Evolutionary conservation across 2,329 filamentous ascomycete genomes (phyloP).

Genomic region (Fusarium aywerte): DNA sequence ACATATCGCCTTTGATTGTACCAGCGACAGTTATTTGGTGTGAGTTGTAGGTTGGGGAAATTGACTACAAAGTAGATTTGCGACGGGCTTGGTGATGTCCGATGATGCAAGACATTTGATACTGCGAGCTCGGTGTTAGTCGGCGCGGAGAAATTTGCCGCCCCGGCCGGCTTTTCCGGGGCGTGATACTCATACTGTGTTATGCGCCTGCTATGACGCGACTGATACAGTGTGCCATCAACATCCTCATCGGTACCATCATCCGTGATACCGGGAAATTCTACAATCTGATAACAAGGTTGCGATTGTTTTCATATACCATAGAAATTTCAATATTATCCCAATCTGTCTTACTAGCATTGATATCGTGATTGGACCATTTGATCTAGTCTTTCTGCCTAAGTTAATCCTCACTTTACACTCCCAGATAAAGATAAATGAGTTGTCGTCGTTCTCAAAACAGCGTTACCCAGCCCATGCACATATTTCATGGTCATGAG

Average conservation of each 20-base stretch:
- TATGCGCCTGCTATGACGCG: accelerated
- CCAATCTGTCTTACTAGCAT: background rate
- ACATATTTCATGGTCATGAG: no score
- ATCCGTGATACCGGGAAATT: constrained; percentile 24
- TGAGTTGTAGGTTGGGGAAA: constrained; percentile 41
- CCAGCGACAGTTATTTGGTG: constrained; percentile 54
- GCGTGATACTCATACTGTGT: constrained; percentile 2
- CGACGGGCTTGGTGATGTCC: constrained; percentile 33
- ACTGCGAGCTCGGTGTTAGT: constrained; percentile 49
- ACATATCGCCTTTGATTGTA: constrained; percentile 62
- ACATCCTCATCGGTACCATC: background rate
- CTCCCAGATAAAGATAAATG: no score
- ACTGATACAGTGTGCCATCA: background rate
- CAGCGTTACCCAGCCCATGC: no score
- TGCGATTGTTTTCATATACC: background rate
- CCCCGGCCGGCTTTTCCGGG: constrained; percentile 38
- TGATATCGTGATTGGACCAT: no score
- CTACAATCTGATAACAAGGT: background rate
- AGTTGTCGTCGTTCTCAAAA: no score
- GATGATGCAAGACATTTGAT: constrained; percentile 47
- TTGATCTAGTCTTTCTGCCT: no score
- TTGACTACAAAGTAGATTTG: constrained; percentile 31
- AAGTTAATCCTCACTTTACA: no score
- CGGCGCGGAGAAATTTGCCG: constrained; percentile 52
- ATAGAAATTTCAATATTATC: accelerated